These are phyloP conservation scores for Ceratobasidium sp. DNA, from an alignment of 1,284 basidiomycete species.

Conservation along the genomic window DNA sequence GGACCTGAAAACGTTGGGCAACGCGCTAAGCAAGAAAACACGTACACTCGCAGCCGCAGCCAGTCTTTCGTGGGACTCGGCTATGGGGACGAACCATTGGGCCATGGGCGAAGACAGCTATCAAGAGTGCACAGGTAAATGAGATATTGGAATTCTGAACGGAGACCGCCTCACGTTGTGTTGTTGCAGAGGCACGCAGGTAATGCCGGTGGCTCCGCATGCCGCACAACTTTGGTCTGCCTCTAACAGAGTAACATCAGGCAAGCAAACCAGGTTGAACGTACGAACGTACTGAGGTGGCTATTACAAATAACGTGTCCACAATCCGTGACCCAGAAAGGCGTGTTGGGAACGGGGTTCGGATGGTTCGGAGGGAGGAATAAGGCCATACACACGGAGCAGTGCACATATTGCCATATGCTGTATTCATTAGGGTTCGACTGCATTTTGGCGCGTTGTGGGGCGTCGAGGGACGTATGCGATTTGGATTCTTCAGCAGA, in stretches of 20 bases:
- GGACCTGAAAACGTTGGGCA: slow-evolving; percentile 19
- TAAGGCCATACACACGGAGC: slow-evolving; percentile 71
- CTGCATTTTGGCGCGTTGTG: slow-evolving; percentile 5
- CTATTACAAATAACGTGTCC: slow-evolving; percentile 83
- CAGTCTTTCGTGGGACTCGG: slow-evolving; percentile 68
- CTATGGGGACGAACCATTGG: slow-evolving; percentile 76
- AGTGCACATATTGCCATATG: slow-evolving; percentile 80
- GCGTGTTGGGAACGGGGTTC: slow-evolving; percentile 62
- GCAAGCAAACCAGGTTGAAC: too few relatives aligned
- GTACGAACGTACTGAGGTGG: slow-evolving; percentile 72
- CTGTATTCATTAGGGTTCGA: background rate
- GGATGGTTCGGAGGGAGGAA: slow-evolving; percentile 60
- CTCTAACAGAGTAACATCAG: slow-evolving; percentile 57
- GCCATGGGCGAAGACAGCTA: slow-evolving; percentile 82
- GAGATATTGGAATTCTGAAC: background rate
- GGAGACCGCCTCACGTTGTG: slow-evolving; percentile 64
- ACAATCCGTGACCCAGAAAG: slow-evolving; percentile 87
- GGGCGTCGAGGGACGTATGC: slow-evolving; percentile 4
- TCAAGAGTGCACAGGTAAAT: background rate
- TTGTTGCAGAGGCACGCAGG: slow-evolving; percentile 71
- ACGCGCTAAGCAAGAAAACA: slow-evolving; percentile 11
- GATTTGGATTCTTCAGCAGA: background rate
- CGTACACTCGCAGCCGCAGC: slow-evolving; percentile 72
- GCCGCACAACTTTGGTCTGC: slow-evolving; percentile 74
- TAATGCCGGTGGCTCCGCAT: slow-evolving; percentile 71